These are phyloP conservation scores for Catenaria anguillulae DNA, from an alignment of 371 early-diverging fungal species.

Conservation along the genomic window DNA sequence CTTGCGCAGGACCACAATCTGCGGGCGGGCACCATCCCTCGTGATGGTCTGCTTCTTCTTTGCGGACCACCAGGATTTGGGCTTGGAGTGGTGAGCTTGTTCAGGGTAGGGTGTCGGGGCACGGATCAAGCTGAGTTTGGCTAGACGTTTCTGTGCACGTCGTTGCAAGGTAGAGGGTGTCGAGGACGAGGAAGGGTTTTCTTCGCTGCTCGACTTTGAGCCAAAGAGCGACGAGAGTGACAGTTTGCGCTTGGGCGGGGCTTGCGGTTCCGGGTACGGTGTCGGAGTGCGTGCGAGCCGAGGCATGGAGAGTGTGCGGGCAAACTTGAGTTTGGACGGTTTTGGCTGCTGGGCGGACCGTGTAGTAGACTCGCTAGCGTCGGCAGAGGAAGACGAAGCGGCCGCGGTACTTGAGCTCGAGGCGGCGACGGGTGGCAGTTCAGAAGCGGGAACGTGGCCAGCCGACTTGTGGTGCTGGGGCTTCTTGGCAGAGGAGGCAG, in stretches of 20 bases:
- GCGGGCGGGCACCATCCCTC: background rate
- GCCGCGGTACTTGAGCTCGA: background rate
- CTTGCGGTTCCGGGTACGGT: background rate
- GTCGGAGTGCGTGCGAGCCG: background rate
- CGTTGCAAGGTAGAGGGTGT: too few relatives aligned
- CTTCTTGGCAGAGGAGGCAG: background rate
- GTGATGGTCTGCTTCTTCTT: background rate
- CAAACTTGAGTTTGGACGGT: conserved; percentile 1
- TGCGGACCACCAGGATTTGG: background rate
- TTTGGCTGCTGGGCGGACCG: too few relatives aligned
- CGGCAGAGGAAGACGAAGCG: background rate
- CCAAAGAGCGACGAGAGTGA: background rate
- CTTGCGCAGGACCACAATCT: background rate
- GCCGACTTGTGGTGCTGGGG: too few relatives aligned
- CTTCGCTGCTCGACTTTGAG: too few relatives aligned
- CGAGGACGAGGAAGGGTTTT: too few relatives aligned
- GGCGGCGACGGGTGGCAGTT: background rate
- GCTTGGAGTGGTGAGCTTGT: background rate
- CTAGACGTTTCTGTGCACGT: too few relatives aligned
- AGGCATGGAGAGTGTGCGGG: background rate
- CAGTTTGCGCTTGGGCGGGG: background rate
- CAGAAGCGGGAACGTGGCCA: background rate
- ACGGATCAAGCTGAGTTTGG: background rate
- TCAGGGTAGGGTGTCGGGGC: conserved; percentile 1
- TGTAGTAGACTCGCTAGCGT: background rate